Conservation (phyloP, 345 rosid genomes). For the Trapa incisa region DNA sequence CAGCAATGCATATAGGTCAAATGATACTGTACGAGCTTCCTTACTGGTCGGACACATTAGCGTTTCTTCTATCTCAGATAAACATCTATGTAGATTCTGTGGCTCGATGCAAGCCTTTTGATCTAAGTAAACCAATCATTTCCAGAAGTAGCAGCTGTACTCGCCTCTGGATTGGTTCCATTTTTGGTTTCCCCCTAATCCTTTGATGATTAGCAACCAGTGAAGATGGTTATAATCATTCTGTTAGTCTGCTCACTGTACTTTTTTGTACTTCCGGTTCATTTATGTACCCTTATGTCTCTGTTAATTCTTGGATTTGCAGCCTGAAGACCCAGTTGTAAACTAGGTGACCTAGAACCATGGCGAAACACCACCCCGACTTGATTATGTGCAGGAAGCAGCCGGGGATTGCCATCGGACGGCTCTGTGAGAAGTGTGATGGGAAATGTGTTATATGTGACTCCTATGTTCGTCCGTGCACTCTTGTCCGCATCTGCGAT, state of each 20-base stretch:
- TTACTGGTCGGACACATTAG: not conserved
- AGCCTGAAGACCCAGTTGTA: not conserved
- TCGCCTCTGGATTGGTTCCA: not conserved
- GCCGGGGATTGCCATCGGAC: too few relatives aligned
- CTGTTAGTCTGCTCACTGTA: not conserved
- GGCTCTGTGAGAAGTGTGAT: too few relatives aligned
- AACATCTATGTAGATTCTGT: not conserved
- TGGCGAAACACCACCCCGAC: too few relatives aligned
- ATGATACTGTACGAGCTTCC: not conserved
- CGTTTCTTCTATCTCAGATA: not conserved
- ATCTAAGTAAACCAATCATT: not conserved
- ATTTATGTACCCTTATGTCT: not conserved
- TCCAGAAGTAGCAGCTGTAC: not conserved
- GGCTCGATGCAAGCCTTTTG: too few relatives aligned
- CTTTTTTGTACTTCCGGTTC: not conserved
- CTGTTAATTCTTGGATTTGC: not conserved
- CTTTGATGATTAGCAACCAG: not conserved
- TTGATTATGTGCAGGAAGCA: too few relatives aligned
- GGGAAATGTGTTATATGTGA: too few relatives aligned
- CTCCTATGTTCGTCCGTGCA: too few relatives aligned
- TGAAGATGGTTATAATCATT: not conserved
- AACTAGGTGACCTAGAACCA: not conserved
- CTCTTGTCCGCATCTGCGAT: too few relatives aligned
- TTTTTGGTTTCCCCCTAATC: not conserved
- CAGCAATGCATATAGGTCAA: too few relatives aligned